Percentiles rank a stretch among this genome's conserved stretches.
These are phyloP conservation scores for Flammula alnicola DNA, from an alignment of 1,284 basidiomycete species.

Conservation along the genomic window DNA sequence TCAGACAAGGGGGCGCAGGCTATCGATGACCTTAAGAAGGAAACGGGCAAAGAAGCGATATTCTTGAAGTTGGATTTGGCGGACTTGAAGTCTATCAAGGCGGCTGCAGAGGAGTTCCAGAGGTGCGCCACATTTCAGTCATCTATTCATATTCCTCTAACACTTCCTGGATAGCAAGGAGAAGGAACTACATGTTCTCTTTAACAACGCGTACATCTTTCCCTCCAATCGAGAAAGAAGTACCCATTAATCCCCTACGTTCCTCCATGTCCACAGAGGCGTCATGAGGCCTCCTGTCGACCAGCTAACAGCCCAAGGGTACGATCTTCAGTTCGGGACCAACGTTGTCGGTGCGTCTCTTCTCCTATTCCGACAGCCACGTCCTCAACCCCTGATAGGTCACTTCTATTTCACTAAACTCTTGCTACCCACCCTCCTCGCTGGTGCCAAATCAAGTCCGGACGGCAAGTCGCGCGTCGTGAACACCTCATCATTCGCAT, in stretches of 20 bases:
- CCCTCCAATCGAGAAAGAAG: not conserved
- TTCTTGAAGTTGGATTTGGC: conserved; percentile 67
- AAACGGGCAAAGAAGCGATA: conserved; percentile 48
- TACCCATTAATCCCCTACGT: not conserved
- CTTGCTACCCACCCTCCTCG: conserved; percentile 52
- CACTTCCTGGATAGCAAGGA: no score
- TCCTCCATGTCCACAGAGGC: conserved; percentile 47
- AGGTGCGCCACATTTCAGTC: conserved; percentile 41
- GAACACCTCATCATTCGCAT: conserved; percentile 44
- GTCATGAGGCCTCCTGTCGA: conserved; percentile 58
- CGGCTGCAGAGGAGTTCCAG: conserved; percentile 55
- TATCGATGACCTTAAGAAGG: conserved; percentile 52
- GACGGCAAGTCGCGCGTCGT: conserved; percentile 50
- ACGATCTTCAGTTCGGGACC: conserved; percentile 45
- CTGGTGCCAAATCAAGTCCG: conserved; percentile 35
- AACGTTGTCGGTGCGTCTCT: conserved; percentile 46
- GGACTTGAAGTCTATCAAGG: conserved; percentile 55
- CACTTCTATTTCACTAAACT: conserved; percentile 52
- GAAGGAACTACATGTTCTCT: conserved; percentile 51
- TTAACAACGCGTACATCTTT: conserved; percentile 52
- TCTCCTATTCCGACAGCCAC: no score
- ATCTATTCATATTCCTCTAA: not conserved
- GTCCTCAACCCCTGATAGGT: no score
- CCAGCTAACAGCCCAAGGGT: conserved; percentile 54
- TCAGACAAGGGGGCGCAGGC: conserved; percentile 48